A percentile compares a stretch with the other conserved stretches of the same genome.
These are phyloP conservation scores for Liriodendron chinense DNA, from an alignment of 164 flowering plant genomes.

Conservation along the genomic window DNA sequence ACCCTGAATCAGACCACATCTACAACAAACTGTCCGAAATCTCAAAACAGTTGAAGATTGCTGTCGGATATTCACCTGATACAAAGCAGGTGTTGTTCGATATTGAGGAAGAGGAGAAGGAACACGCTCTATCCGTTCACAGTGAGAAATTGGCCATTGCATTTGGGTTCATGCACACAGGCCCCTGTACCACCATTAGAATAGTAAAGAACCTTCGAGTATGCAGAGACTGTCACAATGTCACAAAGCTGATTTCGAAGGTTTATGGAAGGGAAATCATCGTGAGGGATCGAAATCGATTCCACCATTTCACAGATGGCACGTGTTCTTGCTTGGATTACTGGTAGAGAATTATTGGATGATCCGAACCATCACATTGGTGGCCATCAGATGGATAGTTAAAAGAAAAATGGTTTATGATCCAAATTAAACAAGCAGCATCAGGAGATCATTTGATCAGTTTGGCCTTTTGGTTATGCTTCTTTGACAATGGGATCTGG, in stretches of 20 bases:
- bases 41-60: conserved; percentile 11
- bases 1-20: conserved; percentile 19
- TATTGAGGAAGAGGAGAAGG: conserved; percentile 36
- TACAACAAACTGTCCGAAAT: conserved; percentile 27
- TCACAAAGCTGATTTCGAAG: conserved; percentile 39
- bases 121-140: conserved; percentile 22
- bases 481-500: no score
- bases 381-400: neutral
- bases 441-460: no score
- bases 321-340: conserved; percentile 52
- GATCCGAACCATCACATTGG: no score
- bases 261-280: conserved; percentile 36
- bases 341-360: conserved; percentile 27
- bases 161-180: conserved; percentile 19
- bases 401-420: neutral
- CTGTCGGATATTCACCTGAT: conserved; percentile 27
- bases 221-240: conserved; percentile 23
- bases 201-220: conserved; percentile 27
- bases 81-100: conserved; percentile 26
- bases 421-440: no score
- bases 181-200: conserved; percentile 11
- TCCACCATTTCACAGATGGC: conserved; percentile 55
- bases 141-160: conserved; percentile 41
- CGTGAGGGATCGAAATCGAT: conserved; percentile 55
- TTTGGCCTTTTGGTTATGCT: no score